Evolutionary conservation across 768 basidiomycete genomes (phyloP), one percentile per base, ranked within the genome.

Genomic region (Termitomyces sp.): DNA sequence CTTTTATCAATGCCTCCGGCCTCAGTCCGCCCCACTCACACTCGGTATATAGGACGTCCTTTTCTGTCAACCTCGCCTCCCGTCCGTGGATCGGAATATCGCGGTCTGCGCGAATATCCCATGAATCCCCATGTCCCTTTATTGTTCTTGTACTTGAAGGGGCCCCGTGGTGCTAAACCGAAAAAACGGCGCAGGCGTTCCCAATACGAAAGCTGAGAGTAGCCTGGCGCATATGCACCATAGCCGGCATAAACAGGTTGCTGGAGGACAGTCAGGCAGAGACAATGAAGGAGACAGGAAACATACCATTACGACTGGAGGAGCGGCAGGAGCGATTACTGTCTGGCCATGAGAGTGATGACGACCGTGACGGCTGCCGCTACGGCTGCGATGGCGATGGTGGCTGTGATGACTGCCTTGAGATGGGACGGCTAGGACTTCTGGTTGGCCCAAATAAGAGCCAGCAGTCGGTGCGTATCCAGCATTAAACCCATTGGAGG

Each of bases 101-200:
- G 71, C 53, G 74, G 76, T 58, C 80, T 72, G 22, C 76, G 75
- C 27, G 81, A 82, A 60, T 76, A 78, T 1, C 82, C 81, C 68
- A 84, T 74, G 71, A 84, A 82, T 3, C 82, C 82, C 82, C 81
- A 84, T 2, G 76, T 76, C 47, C 74, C 73, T 55, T 72, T 69
- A 64, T 77, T 73, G 31, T 75, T 75, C 61, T 76, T 76, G 65
- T 78, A 76, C 54, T 74, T 76, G 61, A 77, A 73, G 51, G 72
- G 72, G 31, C 71, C 64, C 27, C 67, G 69, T 7, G 75, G 76
- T 7, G 77, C 76, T 20, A 84, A 70, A 20, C 82, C 82, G 61
- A 84, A 81, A 72, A 84, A 83, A 33, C 77, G 79, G 42, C 79
- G 76, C 34, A 84, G 57, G 48, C 82, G 81, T 30, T 80, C 76